Evolutionary conservation across 2,329 filamentous ascomycete species (phyloP).

Genomic region (Diatrype stigma): DNA sequence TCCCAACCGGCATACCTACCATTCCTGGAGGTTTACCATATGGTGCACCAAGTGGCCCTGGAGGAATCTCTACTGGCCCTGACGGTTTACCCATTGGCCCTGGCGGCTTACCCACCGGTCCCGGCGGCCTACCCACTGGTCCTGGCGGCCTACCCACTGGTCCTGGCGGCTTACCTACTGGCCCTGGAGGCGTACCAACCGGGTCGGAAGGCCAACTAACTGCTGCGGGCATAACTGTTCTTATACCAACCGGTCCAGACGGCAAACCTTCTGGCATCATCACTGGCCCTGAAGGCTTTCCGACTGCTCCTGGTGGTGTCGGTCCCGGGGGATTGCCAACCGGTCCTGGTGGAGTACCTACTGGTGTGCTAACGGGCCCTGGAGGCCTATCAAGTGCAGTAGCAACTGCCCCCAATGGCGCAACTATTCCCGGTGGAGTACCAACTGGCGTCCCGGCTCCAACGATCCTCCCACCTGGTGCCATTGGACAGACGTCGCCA

Average conservation of each 20-base stretch:
- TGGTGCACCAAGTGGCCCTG: background rate
- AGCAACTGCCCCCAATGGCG: background rate
- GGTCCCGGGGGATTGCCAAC: background rate
- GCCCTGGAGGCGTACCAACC: background rate
- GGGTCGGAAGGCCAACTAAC: background rate
- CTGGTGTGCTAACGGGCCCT: background rate
- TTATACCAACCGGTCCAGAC: background rate
- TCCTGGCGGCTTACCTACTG: background rate
- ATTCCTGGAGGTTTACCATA: background rate
- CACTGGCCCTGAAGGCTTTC: too few species aligned
- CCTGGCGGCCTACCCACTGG: background rate
- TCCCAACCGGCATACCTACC: background rate
- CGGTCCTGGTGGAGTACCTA: background rate
- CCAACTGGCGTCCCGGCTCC: background rate
- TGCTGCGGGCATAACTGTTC: background rate
- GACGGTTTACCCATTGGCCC: background rate
- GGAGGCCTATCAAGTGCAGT: background rate
- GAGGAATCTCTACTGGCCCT: background rate
- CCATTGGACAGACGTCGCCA: background rate
- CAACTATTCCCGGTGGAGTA: conserved; percentile 2
- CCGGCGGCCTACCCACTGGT: background rate
- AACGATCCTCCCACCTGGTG: conserved; percentile 3
- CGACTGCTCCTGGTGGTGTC: background rate
- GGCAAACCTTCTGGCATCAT: background rate
- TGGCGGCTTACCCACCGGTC: background rate